These are phyloP conservation scores for Elasticomyces elasticus DNA, from an alignment of 495 filamentous ascomycete genomes.

Conservation along the genomic window DNA sequence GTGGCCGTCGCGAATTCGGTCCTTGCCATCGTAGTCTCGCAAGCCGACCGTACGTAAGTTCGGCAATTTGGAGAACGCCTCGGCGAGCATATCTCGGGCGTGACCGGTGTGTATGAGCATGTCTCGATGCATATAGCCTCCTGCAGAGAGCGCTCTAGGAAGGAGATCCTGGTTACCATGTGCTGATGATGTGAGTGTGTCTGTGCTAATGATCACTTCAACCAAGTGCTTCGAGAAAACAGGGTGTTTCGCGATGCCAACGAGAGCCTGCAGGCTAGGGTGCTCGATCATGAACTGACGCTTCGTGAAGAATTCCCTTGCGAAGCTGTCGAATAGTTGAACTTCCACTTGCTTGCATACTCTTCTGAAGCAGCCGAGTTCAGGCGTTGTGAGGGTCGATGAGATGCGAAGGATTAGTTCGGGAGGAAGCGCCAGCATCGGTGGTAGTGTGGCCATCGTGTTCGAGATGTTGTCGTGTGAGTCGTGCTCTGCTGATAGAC, in stretches of 20 bases:
- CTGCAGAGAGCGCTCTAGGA: not conserved
- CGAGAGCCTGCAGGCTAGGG: conserved; percentile 39
- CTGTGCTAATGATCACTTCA: conserved; percentile 41
- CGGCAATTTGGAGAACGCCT: conserved; percentile 40
- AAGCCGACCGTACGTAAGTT: conserved; percentile 41
- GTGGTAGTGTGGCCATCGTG: not conserved
- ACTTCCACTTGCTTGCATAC: conserved; percentile 40
- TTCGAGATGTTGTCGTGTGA: not conserved
- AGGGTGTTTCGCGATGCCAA: conserved; percentile 42
- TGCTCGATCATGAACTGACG: conserved; percentile 45
- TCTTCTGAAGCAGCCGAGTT: conserved; percentile 38
- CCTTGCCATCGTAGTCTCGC: conserved; percentile 38
- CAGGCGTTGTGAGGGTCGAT: conserved; percentile 32
- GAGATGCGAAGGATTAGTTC: conserved; percentile 21
- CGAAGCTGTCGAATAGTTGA: conserved; percentile 37
- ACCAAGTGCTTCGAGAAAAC: conserved; percentile 33
- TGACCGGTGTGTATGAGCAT: conserved; percentile 33
- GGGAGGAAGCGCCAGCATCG: conserved; percentile 10
- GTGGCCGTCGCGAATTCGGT: conserved; percentile 22
- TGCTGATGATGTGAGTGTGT: conserved; percentile 20
- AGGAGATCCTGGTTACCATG: not conserved
- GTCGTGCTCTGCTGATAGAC: too few species aligned
- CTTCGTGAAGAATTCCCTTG: conserved; percentile 46
- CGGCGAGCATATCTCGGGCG: conserved; percentile 38
- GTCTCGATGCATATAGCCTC: not conserved